Evolutionary conservation across 78 protist species (phyloP).

Genomic region (Pigoraptor vietnamica): DNA sequence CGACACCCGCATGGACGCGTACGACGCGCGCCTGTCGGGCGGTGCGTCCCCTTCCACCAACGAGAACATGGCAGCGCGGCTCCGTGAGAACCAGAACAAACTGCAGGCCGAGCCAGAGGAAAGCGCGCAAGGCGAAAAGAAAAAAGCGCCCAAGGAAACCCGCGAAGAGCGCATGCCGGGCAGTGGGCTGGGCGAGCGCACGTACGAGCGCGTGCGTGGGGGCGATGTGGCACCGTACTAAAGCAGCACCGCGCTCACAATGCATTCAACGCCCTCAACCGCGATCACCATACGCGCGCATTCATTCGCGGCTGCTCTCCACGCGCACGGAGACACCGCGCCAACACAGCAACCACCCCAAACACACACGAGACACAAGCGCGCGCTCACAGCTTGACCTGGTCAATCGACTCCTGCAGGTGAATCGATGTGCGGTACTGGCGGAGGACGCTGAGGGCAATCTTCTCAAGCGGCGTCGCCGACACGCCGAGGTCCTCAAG

Average conservation of each 20-base stretch:
- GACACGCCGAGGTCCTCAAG: neutral
- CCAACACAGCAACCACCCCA: neutral
- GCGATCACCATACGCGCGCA: too few relatives aligned
- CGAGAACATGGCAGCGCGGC: neutral
- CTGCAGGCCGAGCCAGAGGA: neutral
- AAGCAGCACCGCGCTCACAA: neutral
- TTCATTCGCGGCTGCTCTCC: too few relatives aligned
- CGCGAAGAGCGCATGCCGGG: too few relatives aligned
- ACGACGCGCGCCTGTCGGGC: too few relatives aligned
- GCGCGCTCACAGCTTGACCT: neutral
- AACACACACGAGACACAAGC: neutral
- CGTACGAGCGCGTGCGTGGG: neutral
- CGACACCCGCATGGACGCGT: neutral
- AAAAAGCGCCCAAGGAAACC: too few relatives aligned
- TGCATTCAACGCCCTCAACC: too few relatives aligned
- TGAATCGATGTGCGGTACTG: neutral
- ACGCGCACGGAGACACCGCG: neutral
- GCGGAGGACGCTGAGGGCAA: neutral
- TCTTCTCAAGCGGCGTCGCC: neutral
- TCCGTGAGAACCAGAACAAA: neutral
- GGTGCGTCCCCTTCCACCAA: neutral
- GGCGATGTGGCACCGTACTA: neutral
- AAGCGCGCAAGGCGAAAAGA: too few relatives aligned
- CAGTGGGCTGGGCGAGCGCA: neutral
- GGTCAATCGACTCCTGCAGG: neutral